These are phyloP conservation scores for Phytophthora podocarpi DNA, from an alignment of 352 stramenopile species.

Conservation along the genomic window DNA sequence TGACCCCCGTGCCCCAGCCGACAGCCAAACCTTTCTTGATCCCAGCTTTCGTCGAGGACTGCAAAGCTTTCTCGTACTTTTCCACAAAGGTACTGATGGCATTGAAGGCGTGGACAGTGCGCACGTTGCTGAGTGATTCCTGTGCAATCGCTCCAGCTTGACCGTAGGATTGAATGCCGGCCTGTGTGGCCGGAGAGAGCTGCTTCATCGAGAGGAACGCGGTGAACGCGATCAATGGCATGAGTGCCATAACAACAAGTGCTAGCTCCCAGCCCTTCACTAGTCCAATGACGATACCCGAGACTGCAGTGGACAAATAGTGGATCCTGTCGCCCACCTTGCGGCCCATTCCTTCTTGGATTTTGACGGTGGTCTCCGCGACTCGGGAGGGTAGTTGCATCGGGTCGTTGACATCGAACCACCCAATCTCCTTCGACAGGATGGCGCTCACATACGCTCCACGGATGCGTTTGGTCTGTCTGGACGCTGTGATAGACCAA, in stretches of 20 bases:
- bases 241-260: conserved; percentile 55
- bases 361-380: conserved; percentile 42
- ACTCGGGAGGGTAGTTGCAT: conserved; percentile 42
- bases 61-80: conserved; percentile 53
- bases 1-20: conserved; percentile 39
- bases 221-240: conserved; percentile 44
- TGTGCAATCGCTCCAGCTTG: conserved; percentile 60
- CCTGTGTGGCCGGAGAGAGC: conserved; percentile 35
- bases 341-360: conserved; percentile 60
- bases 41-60: conserved; percentile 29
- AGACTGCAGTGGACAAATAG: conserved; percentile 47
- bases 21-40: conserved; percentile 40
- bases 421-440: conserved; percentile 40
- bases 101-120: conserved; percentile 71
- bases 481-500: conserved; percentile 45
- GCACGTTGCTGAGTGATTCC: conserved; percentile 60
- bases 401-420: conserved; percentile 31
- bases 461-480: conserved; percentile 44
- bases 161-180: conserved; percentile 46
- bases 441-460: conserved; percentile 39
- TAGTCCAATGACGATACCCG: conserved; percentile 53
- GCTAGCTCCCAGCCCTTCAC: conserved; percentile 60
- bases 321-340: conserved; percentile 49
- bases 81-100: conserved; percentile 35
- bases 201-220: conserved; percentile 41